phyloP scores from a whole-genome alignment of 2,329 filamentous ascomycete genomes.

The Cryphonectria japonica region DNA sequence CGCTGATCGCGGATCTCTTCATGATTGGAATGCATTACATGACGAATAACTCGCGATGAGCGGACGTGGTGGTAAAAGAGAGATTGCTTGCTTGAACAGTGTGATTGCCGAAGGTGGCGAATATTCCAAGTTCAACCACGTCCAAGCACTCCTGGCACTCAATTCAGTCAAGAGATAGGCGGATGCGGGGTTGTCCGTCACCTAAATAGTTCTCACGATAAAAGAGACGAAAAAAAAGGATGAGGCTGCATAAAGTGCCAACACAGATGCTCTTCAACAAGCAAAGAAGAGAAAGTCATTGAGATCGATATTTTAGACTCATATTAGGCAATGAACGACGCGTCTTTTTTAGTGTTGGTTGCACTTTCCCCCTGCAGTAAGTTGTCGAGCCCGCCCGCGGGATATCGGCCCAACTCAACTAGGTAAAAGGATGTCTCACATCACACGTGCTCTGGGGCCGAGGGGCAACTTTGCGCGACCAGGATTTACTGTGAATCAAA shows the following conservation, averaged over 20 bases:
- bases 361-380: background rate
- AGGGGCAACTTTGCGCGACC: background rate
- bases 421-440: background rate
- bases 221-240: no score
- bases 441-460: background rate
- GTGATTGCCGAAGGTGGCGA: slow-evolving; percentile 10
- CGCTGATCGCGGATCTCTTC: slow-evolving; percentile 11
- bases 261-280: background rate
- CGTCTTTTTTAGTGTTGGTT: background rate
- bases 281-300: background rate
- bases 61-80: background rate
- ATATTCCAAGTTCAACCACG: background rate
- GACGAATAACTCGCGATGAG: background rate
- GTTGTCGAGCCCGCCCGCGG: background rate
- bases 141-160: background rate
- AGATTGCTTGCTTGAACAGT: background rate
- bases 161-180: background rate
- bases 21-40: slow-evolving; percentile 6
- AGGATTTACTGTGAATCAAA: background rate
- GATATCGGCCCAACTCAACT: background rate
- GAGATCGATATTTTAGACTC: background rate
- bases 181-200: background rate
- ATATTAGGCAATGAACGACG: no score
- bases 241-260: background rate
- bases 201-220: background rate